Evolutionary conservation across 306 rosid species (phyloP).

Genomic region (Vachellia collinsii): DNA sequence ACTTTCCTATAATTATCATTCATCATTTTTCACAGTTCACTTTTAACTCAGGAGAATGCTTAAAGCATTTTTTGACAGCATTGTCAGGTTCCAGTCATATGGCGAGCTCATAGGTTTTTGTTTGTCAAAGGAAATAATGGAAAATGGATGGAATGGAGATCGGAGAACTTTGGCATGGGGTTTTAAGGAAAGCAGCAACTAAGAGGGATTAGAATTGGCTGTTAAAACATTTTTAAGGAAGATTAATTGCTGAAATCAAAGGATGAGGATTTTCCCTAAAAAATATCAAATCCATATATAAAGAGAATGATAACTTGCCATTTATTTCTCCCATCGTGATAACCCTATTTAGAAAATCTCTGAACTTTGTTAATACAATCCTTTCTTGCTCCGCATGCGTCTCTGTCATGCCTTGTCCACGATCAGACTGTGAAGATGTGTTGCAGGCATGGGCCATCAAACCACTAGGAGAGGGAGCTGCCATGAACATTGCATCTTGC

Average conservation of each 20-base stretch:
- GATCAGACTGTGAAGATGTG: slow-evolving; percentile 66
- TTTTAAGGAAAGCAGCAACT: slow-evolving; percentile 21
- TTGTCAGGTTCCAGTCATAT: not conserved
- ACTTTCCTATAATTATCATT: not conserved
- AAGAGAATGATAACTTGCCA: slow-evolving; percentile 63
- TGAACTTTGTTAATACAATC: slow-evolving; percentile 73
- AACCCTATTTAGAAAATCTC: slow-evolving; percentile 87
- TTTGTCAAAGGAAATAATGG: slow-evolving; percentile 3
- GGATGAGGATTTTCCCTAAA: slow-evolving; percentile 26
- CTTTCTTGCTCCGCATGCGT: slow-evolving; percentile 85
- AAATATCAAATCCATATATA: slow-evolving; percentile 20
- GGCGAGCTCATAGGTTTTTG: not conserved
- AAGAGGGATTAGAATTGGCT: slow-evolving; percentile 14
- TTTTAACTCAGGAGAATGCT: not conserved
- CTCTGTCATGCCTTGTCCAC: slow-evolving; percentile 82
- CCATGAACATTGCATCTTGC: slow-evolving; percentile 88
- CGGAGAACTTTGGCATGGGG: not conserved
- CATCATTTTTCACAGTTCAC: not conserved
- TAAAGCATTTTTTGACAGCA: not conserved
- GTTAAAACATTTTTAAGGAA: slow-evolving; percentile 17
- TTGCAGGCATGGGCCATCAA: slow-evolving; percentile 58
- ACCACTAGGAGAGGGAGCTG: slow-evolving; percentile 70
- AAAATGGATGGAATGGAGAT: slow-evolving; percentile 2
- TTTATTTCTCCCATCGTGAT: slow-evolving; percentile 95
- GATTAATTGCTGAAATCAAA: slow-evolving; percentile 26